Base-by-base conservation (phyloP, 352 stramenopile species). In the Pythium graminicola region DNA sequence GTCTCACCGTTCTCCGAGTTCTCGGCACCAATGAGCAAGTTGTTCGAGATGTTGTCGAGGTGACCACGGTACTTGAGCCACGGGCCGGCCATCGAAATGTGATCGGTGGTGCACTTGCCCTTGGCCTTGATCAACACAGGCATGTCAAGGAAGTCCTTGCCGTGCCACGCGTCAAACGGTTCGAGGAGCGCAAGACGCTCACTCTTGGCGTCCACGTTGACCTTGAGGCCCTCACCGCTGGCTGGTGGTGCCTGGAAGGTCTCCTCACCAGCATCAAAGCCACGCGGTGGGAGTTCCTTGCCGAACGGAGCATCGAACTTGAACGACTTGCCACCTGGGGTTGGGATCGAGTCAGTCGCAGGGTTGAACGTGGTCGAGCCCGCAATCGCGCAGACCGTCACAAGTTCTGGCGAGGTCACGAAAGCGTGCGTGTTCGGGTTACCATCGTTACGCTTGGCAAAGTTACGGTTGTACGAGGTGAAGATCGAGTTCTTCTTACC, bases 391-490 rank as follows among this genome's bases (percentile, higher is more conserved):
- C 81, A 91, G 42, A 93, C 88, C 10, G 89, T 95, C 55, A 96
- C 88, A 42, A 97, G 60, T 57, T 97, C 89, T 4, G 89, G 89
- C 40, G 88, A 97, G 36, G 88, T 93, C 60, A 97, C 88, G 68
- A 97, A 97, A 23, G 85, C 87, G 70, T 97, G 88, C 26, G 89
- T 97, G 64, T 81, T 77, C 38, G 87, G 87, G 81, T 97, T 97
- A 38, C 88, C 89, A 58, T 97, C 89, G 74, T 95, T 93, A 73
- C 89, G 85, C 84, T 96, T 96, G 55, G 86, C 86, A 42, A 97
- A 97, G 81, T 97, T 97, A 67, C 89, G 75, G 85, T 97, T 97
- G 76, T 97, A 97, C 50, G 89, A 97, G 45, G 87, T 96, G 62
- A 97, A 86, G 67, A 97, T 97, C 50, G 86, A 95, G 81, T 97